phyloP scores from a whole-genome alignment of 768 basidiomycete species.

The Lactarius deliciosus region DNA sequence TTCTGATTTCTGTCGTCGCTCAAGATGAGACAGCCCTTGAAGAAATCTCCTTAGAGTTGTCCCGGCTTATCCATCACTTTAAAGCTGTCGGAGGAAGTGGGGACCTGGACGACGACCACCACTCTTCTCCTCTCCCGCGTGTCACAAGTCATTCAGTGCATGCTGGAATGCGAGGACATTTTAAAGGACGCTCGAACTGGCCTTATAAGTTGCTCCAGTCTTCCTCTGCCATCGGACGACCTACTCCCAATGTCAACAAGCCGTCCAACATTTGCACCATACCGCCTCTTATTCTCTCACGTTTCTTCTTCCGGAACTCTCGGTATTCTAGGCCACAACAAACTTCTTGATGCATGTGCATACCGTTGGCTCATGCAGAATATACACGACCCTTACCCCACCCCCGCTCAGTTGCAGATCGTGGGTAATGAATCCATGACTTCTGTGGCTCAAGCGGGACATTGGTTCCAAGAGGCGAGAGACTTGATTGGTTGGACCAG shows the following conservation, averaged over 20 bases:
- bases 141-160: neutral
- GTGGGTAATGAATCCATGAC: constrained; percentile 15
- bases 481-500: constrained; percentile 30
- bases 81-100: neutral
- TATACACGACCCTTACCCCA: constrained; percentile 54
- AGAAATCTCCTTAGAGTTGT: neutral
- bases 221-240: neutral
- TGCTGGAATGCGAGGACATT: constrained; percentile 1
- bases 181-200: neutral
- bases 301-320: neutral
- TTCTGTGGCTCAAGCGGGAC: constrained; percentile 13
- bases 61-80: neutral
- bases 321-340: constrained; percentile 5
- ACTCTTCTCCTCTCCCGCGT: constrained; percentile 4
- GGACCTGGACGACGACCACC: neutral
- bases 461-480: constrained; percentile 31
- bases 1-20: constrained; percentile 4
- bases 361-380: constrained; percentile 31
- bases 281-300: constrained; percentile 2
- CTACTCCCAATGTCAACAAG: neutral
- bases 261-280: neutral
- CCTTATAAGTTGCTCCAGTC: neutral
- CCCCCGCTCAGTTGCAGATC: constrained; percentile 23
- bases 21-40: neutral
- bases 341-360: constrained; percentile 3